phyloP scores from a whole-genome alignment of 495 filamentous ascomycete genomes.

The Cercophora newfieldiana region DNA sequence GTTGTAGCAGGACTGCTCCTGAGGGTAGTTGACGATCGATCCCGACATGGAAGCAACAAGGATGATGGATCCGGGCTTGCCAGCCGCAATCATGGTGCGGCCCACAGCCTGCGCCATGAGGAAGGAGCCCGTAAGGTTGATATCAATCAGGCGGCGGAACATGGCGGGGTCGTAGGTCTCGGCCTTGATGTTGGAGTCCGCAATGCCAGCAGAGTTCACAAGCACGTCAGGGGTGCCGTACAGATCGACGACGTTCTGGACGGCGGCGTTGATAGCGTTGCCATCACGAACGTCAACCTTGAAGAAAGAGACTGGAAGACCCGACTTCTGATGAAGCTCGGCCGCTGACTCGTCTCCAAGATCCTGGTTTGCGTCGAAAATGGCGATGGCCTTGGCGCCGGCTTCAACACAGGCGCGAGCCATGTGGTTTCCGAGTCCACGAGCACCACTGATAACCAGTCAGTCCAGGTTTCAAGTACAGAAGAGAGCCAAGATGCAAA shows the following conservation, averaged over 20 bases:
- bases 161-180: constrained; percentile 61
- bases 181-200: constrained; percentile 61
- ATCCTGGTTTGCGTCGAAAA: constrained; percentile 72
- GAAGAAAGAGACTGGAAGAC: constrained; percentile 72
- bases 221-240: constrained; percentile 70
- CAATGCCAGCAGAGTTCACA: constrained; percentile 83
- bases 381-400: constrained; percentile 68
- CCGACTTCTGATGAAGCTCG: constrained; percentile 64
- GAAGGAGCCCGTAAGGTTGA: constrained; percentile 75
- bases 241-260: constrained; percentile 57
- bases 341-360: constrained; percentile 67
- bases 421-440: constrained; percentile 76
- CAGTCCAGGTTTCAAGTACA: constrained; percentile 15
- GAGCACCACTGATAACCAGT: constrained; percentile 59
- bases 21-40: constrained; percentile 75
- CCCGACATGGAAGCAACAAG: constrained; percentile 78
- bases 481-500: not conserved
- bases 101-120: constrained; percentile 65
- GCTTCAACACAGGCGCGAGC: constrained; percentile 72
- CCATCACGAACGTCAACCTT: constrained; percentile 74
- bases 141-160: constrained; percentile 72
- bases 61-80: constrained; percentile 68
- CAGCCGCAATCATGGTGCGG: constrained; percentile 62
- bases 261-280: constrained; percentile 59
- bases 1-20: constrained; percentile 78